Percentiles rank a stretch among this genome's conserved stretches.
phyloP scores from a whole-genome alignment of 371 early-diverging fungal species.

The Mucor piriformis region DNA sequence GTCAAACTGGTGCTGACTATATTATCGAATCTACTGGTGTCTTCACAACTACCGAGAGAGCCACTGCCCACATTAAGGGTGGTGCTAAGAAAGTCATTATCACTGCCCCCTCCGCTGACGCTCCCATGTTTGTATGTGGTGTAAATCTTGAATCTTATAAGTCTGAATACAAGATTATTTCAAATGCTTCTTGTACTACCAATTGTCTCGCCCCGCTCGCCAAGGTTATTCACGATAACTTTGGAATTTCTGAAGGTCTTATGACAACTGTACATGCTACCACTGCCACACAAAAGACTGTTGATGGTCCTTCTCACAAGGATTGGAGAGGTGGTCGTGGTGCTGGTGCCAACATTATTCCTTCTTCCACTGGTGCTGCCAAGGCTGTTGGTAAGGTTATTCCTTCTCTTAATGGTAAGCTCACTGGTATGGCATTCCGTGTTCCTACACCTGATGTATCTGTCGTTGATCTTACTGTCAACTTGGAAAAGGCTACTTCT shows the following conservation, averaged over 20 bases:
- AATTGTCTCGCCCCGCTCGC: slow-evolving; percentile 99
- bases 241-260: slow-evolving; percentile 81
- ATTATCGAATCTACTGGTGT: slow-evolving; percentile 66
- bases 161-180: slow-evolving; percentile 83
- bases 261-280: slow-evolving; percentile 99
- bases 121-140: slow-evolving; percentile 89
- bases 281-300: slow-evolving; percentile 99
- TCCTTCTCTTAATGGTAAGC: slow-evolving; percentile 94
- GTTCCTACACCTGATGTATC: slow-evolving; percentile 99
- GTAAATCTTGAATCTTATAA: slow-evolving; percentile 96
- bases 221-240: slow-evolving; percentile 96
- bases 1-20: slow-evolving; percentile 84
- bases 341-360: slow-evolving; percentile 97
- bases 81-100: slow-evolving; percentile 99
- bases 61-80: slow-evolving; percentile 79
- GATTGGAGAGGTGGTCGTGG: slow-evolving; percentile 96
- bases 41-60: slow-evolving; percentile 92
- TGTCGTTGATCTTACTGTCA: slow-evolving; percentile 97
- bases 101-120: slow-evolving; percentile 94
- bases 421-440: slow-evolving; percentile 99
- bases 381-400: slow-evolving; percentile 99
- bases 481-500: slow-evolving; percentile 85
- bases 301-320: slow-evolving; percentile 98
- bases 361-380: slow-evolving; percentile 99
- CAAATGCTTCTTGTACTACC: slow-evolving; percentile 99